phyloP scores from a whole-genome alignment of 192 early-diverging fungal species.

The Chytriomyces hyalinus region DNA sequence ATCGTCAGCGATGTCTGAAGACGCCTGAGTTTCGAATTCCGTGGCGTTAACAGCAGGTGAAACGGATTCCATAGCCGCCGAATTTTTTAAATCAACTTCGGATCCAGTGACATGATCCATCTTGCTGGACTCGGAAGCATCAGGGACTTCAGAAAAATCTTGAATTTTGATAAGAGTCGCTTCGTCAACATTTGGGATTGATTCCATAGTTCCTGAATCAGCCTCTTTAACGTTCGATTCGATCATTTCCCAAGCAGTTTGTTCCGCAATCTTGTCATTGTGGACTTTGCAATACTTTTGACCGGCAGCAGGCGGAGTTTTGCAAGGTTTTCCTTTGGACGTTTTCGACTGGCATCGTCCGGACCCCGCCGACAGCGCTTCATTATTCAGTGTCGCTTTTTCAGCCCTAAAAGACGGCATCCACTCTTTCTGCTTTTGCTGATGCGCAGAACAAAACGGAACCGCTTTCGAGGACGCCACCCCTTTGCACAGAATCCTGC shows the following conservation, averaged over 20 bases:
- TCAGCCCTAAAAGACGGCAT: not conserved
- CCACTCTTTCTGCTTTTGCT: not conserved
- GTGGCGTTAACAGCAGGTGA: too few species aligned
- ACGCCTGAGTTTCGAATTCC: not conserved
- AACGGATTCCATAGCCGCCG: too few species aligned
- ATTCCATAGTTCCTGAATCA: too few species aligned
- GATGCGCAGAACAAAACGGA: slow-evolving; percentile 14
- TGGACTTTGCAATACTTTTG: slow-evolving; percentile 21
- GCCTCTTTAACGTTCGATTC: too few species aligned
- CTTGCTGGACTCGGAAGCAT: too few species aligned
- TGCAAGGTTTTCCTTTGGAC: slow-evolving; percentile 38
- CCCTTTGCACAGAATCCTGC: not conserved
- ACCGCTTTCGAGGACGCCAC: not conserved
- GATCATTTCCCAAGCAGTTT: too few species aligned
- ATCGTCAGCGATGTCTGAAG: not conserved
- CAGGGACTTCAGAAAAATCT: too few species aligned
- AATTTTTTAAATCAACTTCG: too few species aligned
- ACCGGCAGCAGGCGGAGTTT: slow-evolving; percentile 10
- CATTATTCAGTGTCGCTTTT: not conserved
- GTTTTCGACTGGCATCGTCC: slow-evolving; percentile 18
- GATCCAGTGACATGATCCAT: too few species aligned
- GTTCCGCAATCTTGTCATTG: not conserved
- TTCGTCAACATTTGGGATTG: too few species aligned
- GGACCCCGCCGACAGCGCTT: not conserved
- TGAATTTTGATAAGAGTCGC: too few species aligned